Percentiles rank a stretch among this genome's conserved stretches.
Conservation (phyloP, 345 rosid genomes). For the Eucalyptus curtisii region DNA sequence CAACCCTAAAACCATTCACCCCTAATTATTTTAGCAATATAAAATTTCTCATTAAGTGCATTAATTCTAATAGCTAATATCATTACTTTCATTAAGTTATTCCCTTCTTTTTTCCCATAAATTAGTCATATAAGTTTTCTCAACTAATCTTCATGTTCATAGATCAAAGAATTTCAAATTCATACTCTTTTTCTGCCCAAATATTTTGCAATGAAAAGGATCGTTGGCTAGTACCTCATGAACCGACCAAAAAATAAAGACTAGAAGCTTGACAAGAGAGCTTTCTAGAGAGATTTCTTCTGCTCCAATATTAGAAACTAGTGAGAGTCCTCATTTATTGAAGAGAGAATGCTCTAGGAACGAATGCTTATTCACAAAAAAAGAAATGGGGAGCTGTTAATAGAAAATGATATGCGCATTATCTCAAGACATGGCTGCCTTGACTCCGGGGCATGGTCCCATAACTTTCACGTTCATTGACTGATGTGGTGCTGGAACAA, state of each 20-base stretch:
- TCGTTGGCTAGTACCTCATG: not conserved
- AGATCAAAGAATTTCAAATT: not conserved
- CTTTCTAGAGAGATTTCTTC: not conserved
- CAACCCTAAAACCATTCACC: not conserved
- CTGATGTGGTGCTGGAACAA: too few relatives aligned
- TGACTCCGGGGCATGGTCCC: not conserved
- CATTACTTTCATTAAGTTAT: not conserved
- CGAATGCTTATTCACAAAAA: not conserved
- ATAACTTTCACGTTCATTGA: too few relatives aligned
- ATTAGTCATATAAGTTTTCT: not conserved
- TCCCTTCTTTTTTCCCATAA: not conserved
- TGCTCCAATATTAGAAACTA: not conserved
- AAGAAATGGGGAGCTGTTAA: not conserved
- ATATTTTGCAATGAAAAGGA: not conserved
- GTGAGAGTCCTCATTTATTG: not conserved
- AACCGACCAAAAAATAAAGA: not conserved
- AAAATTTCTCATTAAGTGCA: not conserved
- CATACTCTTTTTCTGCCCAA: not conserved
- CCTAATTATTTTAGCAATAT: not conserved
- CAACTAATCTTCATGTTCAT: not conserved
- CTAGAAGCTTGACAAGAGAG: not conserved
- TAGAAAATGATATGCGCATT: not conserved
- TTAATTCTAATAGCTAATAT: too few relatives aligned
- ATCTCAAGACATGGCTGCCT: not conserved
- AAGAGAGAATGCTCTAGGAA: not conserved